These are phyloP conservation scores for Mycena floridula DNA, from an alignment of 768 basidiomycete genomes.

Conservation along the genomic window DNA sequence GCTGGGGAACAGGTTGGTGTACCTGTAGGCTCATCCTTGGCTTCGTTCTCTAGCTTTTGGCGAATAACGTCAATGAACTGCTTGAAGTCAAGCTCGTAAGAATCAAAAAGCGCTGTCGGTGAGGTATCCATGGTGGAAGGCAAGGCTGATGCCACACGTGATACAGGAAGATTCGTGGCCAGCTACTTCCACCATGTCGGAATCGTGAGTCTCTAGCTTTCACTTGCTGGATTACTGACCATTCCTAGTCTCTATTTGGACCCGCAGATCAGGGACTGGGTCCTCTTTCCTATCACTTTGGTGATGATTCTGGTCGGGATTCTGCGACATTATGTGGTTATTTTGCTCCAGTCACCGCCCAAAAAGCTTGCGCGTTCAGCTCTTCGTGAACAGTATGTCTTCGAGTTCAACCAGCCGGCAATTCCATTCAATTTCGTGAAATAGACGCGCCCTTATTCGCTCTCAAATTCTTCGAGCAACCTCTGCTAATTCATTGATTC, in stretches of 20 bases:
- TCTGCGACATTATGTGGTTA: slow-evolving; percentile 85
- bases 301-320: slow-evolving; percentile 97
- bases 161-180: background rate
- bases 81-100: slow-evolving; percentile 89
- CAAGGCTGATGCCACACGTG: background rate
- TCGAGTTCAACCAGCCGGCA: slow-evolving; percentile 2
- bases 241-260: slow-evolving; percentile 57
- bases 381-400: slow-evolving; percentile 87
- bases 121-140: slow-evolving; percentile 68
- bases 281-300: slow-evolving; percentile 92
- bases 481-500: slow-evolving; percentile 75
- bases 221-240: background rate
- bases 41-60: slow-evolving; percentile 70
- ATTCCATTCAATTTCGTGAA: slow-evolving; percentile 3
- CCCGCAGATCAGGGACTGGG: slow-evolving; percentile 93
- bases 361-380: slow-evolving; percentile 73
- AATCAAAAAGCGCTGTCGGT: slow-evolving; percentile 81
- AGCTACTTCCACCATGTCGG: slow-evolving; percentile 30
- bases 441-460: slow-evolving; percentile 71
- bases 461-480: slow-evolving; percentile 82
- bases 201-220: slow-evolving; percentile 18
- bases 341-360: slow-evolving; percentile 77
- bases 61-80: slow-evolving; percentile 72
- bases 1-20: slow-evolving; percentile 17
- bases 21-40: slow-evolving; percentile 63